Evolutionary conservation across 306 rosid genomes (phyloP).

Genomic region (Quercus aquifolioides): DNA sequence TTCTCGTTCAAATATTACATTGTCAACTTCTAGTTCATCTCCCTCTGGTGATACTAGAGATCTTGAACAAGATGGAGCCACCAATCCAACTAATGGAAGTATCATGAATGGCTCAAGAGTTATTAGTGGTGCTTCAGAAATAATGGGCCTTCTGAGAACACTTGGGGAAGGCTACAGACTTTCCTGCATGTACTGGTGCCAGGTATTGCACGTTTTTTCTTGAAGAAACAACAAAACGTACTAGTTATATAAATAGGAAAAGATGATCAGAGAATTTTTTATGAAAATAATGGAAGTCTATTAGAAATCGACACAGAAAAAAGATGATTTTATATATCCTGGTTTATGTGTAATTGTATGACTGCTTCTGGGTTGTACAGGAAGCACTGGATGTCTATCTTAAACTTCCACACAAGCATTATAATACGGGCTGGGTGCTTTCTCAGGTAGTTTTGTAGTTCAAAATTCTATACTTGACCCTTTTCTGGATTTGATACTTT

Average conservation of each 20-base stretch:
- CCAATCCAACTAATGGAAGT: conserved; percentile 44
- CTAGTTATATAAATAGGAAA: background rate
- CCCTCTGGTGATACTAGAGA: conserved; percentile 49
- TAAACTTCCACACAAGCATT: conserved; percentile 89
- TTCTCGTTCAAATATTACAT: conserved; percentile 49
- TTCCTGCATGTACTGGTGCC: conserved; percentile 80
- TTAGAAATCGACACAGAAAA: background rate
- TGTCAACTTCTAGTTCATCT: conserved; percentile 54
- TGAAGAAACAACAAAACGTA: background rate
- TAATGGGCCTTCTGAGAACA: conserved; percentile 72
- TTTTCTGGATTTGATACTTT: background rate
- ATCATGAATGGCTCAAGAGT: conserved; percentile 53
- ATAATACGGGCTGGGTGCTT: conserved; percentile 95
- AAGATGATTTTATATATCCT: conserved; percentile 19
- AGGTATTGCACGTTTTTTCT: conserved; percentile 54
- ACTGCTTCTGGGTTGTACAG: conserved; percentile 43
- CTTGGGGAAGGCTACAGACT: conserved; percentile 94
- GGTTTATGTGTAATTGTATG: conserved; percentile 22
- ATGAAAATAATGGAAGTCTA: background rate
- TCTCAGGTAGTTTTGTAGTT: conserved; percentile 66
- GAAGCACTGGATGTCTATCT: conserved; percentile 83
- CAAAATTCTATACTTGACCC: conserved; percentile 5
- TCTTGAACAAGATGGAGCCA: conserved; percentile 57
- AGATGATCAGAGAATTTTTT: background rate
- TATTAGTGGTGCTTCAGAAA: conserved; percentile 62